These are phyloP conservation scores for Solanum chiquidenum DNA, from an alignment of 257 asterid species.

Conservation along the genomic window DNA sequence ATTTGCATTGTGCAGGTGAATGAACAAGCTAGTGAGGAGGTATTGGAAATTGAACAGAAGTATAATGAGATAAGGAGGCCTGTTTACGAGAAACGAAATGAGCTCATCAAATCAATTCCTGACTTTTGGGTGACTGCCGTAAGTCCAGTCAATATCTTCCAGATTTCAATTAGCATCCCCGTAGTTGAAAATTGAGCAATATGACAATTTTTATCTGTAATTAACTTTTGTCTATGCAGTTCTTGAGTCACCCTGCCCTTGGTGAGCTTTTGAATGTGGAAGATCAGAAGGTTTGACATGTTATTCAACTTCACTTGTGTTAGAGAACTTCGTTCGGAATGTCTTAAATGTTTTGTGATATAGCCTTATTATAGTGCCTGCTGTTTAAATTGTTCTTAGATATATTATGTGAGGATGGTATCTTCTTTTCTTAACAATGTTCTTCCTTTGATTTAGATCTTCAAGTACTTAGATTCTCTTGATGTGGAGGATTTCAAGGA, in stretches of 20 bases:
- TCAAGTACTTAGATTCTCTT: slow-evolving; percentile 40
- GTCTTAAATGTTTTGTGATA: not conserved
- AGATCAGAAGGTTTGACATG: slow-evolving; percentile 35
- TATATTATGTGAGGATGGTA: not conserved
- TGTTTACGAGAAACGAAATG: slow-evolving; percentile 29
- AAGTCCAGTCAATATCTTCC: slow-evolving; percentile 10
- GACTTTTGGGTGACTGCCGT: slow-evolving; percentile 53
- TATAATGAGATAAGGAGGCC: slow-evolving; percentile 33
- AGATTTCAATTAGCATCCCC: not conserved
- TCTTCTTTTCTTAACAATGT: not conserved
- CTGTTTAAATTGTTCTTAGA: not conserved
- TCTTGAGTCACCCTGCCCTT: slow-evolving; percentile 47
- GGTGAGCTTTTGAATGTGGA: slow-evolving; percentile 28
- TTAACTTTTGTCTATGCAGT: slow-evolving; percentile 23
- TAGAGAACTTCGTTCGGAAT: not conserved
- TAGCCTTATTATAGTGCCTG: not conserved
- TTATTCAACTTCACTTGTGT: not conserved
- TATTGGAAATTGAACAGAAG: slow-evolving; percentile 30
- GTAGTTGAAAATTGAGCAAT: not conserved
- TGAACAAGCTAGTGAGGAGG: slow-evolving; percentile 30
- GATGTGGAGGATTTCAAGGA: slow-evolving; percentile 48
- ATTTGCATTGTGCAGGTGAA: slow-evolving; percentile 29
- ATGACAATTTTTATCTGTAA: not conserved
- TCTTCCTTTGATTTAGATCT: slow-evolving; percentile 20
- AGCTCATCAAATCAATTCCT: slow-evolving; percentile 33